These are phyloP conservation scores for Metschnikowia proteae DNA, from an alignment of 805 yeast genomes.

Conservation along the genomic window DNA sequence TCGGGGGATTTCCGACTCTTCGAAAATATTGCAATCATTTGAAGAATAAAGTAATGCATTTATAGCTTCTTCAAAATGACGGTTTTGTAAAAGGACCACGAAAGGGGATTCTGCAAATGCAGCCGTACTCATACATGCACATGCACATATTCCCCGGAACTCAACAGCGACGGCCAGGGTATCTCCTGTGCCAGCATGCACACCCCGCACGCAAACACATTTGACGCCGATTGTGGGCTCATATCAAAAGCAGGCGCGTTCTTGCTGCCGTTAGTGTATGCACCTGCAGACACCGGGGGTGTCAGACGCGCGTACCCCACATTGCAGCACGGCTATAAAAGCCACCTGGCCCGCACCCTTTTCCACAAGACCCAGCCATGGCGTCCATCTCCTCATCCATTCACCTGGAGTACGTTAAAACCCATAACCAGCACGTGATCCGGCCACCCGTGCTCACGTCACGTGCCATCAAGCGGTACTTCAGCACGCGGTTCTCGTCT, in stretches of 20 bases:
- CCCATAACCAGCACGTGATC: conserved; percentile 17
- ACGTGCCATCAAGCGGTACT: conserved; percentile 32
- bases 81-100: no score
- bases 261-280: background rate
- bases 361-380: background rate
- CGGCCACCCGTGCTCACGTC: conserved; percentile 30
- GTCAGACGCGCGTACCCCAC: conserved; percentile 2
- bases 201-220: no score
- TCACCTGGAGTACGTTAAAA: conserved; percentile 11
- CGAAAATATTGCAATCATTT: no score
- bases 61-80: no score
- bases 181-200: no score
- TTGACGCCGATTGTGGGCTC: no score
- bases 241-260: no score
- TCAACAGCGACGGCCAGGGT: background rate
- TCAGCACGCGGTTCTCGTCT: conserved; percentile 46
- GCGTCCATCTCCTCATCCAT: conserved; percentile 10
- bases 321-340: background rate
- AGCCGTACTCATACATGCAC: background rate
- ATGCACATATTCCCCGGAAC: background rate
- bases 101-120: background rate
- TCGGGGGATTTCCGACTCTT: no score
- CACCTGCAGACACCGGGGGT: background rate
- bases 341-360: background rate
- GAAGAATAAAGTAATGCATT: no score